These are phyloP conservation scores for Elsinoe ampelina DNA, from an alignment of 2,329 filamentous ascomycete genomes.

Conservation along the genomic window DNA sequence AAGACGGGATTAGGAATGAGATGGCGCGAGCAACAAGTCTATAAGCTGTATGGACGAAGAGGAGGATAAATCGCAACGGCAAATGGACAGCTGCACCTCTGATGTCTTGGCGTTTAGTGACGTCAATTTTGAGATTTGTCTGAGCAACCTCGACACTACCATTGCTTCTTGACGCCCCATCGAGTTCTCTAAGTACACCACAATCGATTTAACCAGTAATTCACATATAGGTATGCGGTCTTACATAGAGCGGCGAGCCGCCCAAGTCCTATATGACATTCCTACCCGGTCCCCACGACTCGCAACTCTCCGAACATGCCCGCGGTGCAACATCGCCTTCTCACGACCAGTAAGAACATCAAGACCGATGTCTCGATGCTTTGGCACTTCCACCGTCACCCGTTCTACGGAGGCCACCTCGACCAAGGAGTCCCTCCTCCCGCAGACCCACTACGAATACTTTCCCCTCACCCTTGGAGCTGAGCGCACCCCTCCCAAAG, in stretches of 20 bases:
- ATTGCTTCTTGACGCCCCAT: background rate
- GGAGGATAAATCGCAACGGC: background rate
- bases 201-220: background rate
- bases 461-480: constrained; percentile 70
- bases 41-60: background rate
- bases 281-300: background rate
- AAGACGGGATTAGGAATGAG: background rate
- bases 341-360: background rate
- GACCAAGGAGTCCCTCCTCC: constrained; percentile 15
- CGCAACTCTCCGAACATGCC: background rate
- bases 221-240: background rate
- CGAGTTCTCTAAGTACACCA: background rate
- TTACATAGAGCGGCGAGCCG: background rate
- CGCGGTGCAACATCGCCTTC: background rate
- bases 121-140: constrained; percentile 11
- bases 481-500: constrained; percentile 63
- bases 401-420: background rate
- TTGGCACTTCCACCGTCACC: background rate
- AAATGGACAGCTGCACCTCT: background rate
- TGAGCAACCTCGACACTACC: background rate
- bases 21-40: background rate
- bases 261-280: background rate
- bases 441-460: constrained; percentile 68
- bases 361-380: background rate
- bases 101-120: constrained; percentile 1